phyloP scores from a whole-genome alignment of 1,284 basidiomycete genomes.

The Wallemia mellicola region DNA sequence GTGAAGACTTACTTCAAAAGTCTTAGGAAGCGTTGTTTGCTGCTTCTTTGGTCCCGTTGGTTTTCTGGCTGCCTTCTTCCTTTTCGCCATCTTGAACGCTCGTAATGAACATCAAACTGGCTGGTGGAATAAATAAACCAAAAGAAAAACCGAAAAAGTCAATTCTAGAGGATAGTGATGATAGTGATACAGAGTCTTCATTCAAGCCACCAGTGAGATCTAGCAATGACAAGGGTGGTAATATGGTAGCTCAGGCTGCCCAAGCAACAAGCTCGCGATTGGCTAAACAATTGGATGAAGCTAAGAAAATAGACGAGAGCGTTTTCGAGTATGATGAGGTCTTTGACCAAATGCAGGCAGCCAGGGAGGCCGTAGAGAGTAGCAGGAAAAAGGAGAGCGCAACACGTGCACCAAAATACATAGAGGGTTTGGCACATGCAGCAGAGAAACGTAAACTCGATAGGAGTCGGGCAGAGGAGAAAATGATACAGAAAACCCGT shows the following conservation, averaged over 20 bases:
- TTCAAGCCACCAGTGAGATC: conserved; percentile 28
- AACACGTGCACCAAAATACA: conserved; percentile 80
- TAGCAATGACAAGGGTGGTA: conserved; percentile 11
- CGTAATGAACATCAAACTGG: conserved; percentile 26
- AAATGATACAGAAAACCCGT: conserved; percentile 79
- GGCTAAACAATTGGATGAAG: conserved; percentile 17
- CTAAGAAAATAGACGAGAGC: conserved; percentile 44
- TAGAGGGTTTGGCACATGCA: conserved; percentile 44
- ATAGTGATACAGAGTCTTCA: conserved; percentile 6
- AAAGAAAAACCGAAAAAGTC: not conserved
- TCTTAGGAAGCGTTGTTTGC: not conserved
- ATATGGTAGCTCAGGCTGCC: not conserved
- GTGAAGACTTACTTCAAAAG: not conserved
- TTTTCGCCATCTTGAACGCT: not conserved
- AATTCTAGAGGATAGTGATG: conserved; percentile 12
- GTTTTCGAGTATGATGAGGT: conserved; percentile 92
- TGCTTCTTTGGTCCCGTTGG: not conserved
- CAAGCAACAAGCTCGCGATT: not conserved
- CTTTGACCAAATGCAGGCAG: conserved; percentile 81
- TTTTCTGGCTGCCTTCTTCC: not conserved
- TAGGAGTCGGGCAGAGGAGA: conserved; percentile 81
- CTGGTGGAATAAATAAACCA: conserved; percentile 7
- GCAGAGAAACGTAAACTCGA: conserved; percentile 68
- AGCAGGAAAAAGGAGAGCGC: conserved; percentile 37
- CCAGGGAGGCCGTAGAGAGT: conserved; percentile 39